These are phyloP conservation scores for Ormosia emarginata DNA, from an alignment of 306 rosid species.

Conservation along the genomic window DNA sequence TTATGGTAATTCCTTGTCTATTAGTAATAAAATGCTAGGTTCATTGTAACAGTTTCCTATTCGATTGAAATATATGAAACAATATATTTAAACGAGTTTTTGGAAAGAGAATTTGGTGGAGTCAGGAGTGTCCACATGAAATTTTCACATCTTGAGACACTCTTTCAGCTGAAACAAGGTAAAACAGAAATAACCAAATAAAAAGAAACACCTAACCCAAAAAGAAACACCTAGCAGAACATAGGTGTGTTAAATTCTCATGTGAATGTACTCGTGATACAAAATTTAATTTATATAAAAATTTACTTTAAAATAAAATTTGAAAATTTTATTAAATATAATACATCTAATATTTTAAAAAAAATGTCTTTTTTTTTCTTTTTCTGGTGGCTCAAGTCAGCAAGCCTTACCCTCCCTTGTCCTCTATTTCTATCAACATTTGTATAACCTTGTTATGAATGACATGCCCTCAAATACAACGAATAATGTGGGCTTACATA, in stretches of 20 bases:
- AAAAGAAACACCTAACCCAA: neutral
- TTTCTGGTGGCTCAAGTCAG: neutral
- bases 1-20: neutral
- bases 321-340: neutral
- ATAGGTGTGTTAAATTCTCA: conserved; percentile 2
- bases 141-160: neutral
- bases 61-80: neutral
- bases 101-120: neutral
- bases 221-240: neutral
- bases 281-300: neutral
- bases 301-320: neutral
- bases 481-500: neutral
- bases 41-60: neutral
- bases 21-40: neutral
- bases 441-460: neutral
- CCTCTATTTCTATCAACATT: neutral
- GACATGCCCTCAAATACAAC: neutral
- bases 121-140: neutral
- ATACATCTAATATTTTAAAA: neutral
- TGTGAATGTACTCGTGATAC: neutral
- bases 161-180: neutral
- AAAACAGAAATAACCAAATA: neutral
- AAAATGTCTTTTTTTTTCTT: neutral
- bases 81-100: neutral
- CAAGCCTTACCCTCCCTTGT: neutral